A percentile compares a stretch with the other conserved stretches of the same genome.
These are phyloP conservation scores for Beauveria varroae DNA, from an alignment of 2,329 filamentous ascomycete species.

Conservation along the genomic window DNA sequence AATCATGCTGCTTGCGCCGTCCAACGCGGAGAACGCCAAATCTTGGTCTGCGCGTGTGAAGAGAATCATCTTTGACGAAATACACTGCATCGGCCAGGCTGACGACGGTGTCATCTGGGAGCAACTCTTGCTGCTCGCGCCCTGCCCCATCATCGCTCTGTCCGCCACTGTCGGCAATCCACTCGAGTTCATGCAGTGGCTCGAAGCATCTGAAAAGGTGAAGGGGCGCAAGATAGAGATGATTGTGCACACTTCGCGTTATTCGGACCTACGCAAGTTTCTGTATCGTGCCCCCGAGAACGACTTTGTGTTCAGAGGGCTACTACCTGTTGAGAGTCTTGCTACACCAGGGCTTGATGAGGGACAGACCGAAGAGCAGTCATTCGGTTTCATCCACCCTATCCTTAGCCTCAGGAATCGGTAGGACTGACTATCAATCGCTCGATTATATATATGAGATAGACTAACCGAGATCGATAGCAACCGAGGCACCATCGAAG, in stretches of 20 bases:
- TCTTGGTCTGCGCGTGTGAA: slow-evolving; percentile 61
- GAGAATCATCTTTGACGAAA: slow-evolving; percentile 75
- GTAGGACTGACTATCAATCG: slow-evolving; percentile 18
- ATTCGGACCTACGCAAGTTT: slow-evolving; percentile 74
- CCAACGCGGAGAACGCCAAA: slow-evolving; percentile 47
- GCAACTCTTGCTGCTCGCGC: slow-evolving; percentile 64
- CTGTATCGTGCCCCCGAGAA: slow-evolving; percentile 46
- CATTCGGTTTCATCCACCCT: slow-evolving; percentile 58
- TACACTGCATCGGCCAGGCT: slow-evolving; percentile 70
- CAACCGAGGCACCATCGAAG: slow-evolving; percentile 55
- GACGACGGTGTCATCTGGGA: slow-evolving; percentile 75
- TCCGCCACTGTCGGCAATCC: slow-evolving; percentile 77
- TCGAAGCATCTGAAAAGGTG: slow-evolving; percentile 53
- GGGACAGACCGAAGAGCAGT: slow-evolving; percentile 32
- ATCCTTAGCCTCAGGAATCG: slow-evolving; percentile 54
- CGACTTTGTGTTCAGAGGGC: slow-evolving; percentile 15
- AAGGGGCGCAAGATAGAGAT: slow-evolving; percentile 59
- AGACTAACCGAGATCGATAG: slow-evolving; percentile 16
- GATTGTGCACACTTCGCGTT: slow-evolving; percentile 60
- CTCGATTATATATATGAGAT: not conserved
- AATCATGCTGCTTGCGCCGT: slow-evolving; percentile 63
- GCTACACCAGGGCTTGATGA: slow-evolving; percentile 38
- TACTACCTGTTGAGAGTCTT: slow-evolving; percentile 44
- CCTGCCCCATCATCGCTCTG: slow-evolving; percentile 70
- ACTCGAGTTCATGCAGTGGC: slow-evolving; percentile 60